Evolutionary conservation across 371 early-diverging fungal genomes (phyloP).

Genomic region (Haplosporangium sp.): DNA sequence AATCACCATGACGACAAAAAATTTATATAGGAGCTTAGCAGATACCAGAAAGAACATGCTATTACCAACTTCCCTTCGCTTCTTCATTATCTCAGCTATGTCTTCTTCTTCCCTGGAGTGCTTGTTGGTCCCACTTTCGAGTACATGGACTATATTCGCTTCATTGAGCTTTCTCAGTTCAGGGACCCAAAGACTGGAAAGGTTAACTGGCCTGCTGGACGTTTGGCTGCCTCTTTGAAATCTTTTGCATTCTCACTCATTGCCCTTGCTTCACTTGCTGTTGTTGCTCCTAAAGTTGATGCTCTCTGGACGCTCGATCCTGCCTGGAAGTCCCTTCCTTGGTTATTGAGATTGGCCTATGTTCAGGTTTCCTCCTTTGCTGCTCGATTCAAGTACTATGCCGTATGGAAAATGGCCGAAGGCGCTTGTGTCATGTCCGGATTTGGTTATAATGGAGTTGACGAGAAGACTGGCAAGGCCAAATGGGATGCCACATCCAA

Average conservation of each 20-base stretch:
- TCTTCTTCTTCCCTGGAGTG: constrained; percentile 90
- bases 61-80: constrained; percentile 74
- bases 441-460: constrained; percentile 84
- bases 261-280: constrained; percentile 51
- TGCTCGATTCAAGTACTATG: constrained; percentile 86
- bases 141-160: constrained; percentile 76
- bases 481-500: constrained; percentile 69
- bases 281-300: constrained; percentile 57
- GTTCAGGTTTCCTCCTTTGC: constrained; percentile 73
- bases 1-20: no score
- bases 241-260: constrained; percentile 57
- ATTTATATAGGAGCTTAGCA: constrained; percentile 56
- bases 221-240: constrained; percentile 51
- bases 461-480: constrained; percentile 61
- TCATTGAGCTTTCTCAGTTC: constrained; percentile 62
- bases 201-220: constrained; percentile 46
- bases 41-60: constrained; percentile 73
- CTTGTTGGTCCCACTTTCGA: constrained; percentile 91
- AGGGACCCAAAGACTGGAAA: constrained; percentile 56
- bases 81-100: constrained; percentile 87
- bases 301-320: constrained; percentile 57
- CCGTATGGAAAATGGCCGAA: constrained; percentile 89
- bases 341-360: constrained; percentile 61
- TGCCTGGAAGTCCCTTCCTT: constrained; percentile 43
- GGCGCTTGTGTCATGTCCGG: constrained; percentile 88